These are phyloP conservation scores for Apiotrichum gracile DNA, from an alignment of 1,284 basidiomycete genomes.

Conservation along the genomic window DNA sequence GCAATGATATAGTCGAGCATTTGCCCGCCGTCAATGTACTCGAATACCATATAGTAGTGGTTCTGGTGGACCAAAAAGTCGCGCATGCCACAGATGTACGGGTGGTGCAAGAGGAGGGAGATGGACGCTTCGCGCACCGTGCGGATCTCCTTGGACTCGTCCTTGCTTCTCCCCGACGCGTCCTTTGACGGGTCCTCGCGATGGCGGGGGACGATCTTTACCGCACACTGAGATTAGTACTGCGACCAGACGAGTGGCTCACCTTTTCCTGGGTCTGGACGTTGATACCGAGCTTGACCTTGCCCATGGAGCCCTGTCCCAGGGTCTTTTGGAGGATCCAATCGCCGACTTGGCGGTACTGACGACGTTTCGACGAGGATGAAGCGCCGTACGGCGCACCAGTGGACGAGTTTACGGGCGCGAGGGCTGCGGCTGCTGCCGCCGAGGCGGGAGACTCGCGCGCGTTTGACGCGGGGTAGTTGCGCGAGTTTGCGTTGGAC, in stretches of 20 bases:
- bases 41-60: constrained; percentile 99
- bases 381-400: neutral
- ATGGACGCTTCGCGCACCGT: constrained; percentile 92
- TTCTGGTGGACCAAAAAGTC: constrained; percentile 94
- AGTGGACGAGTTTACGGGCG: neutral
- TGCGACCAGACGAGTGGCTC: constrained; percentile 29
- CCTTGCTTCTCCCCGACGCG: constrained; percentile 61
- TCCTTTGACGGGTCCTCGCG: constrained; percentile 31
- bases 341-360: constrained; percentile 61
- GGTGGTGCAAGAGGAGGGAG: constrained; percentile 91
- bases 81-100: constrained; percentile 98
- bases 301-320: constrained; percentile 97
- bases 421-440: neutral
- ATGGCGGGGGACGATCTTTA: constrained; percentile 93
- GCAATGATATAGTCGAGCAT: constrained; percentile 99
- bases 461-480: neutral
- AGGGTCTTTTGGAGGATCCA: constrained; percentile 96
- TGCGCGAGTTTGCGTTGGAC: neutral
- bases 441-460: too few relatives aligned
- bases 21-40: constrained; percentile 97
- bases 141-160: constrained; percentile 91
- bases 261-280: constrained; percentile 89
- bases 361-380: constrained; percentile 12
- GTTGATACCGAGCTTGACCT: constrained; percentile 93
- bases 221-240: constrained; percentile 64